A percentile compares a stretch with the other conserved stretches of the same genome.
phyloP scores from a whole-genome alignment of 352 stramenopile genomes.

The Globisporangium apiculatum region DNA sequence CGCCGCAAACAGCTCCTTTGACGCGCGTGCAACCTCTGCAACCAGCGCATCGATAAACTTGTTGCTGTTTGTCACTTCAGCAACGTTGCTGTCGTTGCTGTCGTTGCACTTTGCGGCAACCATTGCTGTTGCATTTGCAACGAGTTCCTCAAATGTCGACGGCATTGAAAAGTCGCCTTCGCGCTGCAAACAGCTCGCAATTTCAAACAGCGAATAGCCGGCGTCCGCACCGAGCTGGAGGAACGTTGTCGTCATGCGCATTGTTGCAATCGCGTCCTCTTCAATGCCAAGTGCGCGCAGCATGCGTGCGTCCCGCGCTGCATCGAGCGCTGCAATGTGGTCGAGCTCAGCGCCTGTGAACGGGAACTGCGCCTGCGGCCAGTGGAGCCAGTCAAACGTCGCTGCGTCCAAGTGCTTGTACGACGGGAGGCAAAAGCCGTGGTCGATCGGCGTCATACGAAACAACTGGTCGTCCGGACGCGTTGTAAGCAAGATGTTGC shows the following conservation, averaged over 20 bases:
- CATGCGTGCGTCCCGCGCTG: constrained; percentile 41
- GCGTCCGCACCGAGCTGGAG: constrained; percentile 67
- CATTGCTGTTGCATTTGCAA: constrained; percentile 27
- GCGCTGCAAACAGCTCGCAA: constrained; percentile 70
- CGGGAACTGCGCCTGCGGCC: constrained; percentile 83
- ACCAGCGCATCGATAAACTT: constrained; percentile 54
- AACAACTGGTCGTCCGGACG: constrained; percentile 57
- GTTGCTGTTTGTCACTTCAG: too few species aligned
- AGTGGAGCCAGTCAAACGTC: constrained; percentile 85
- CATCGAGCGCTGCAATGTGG: constrained; percentile 68
- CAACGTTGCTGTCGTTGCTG: constrained; percentile 5
- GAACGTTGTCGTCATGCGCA: constrained; percentile 73
- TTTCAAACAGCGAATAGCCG: constrained; percentile 84
- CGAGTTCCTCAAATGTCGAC: constrained; percentile 70
- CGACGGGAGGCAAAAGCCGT: constrained; percentile 82
- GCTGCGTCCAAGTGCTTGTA: constrained; percentile 76
- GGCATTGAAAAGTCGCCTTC: constrained; percentile 73
- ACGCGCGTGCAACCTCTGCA: constrained; percentile 27
- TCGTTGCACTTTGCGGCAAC: constrained; percentile 19
- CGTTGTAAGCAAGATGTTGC: constrained; percentile 74
- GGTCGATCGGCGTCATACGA: constrained; percentile 83
- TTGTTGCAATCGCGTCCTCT: constrained; percentile 76
- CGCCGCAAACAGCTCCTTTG: constrained; percentile 42
- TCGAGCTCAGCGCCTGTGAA: constrained; percentile 73
- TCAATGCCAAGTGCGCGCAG: constrained; percentile 67